Evolutionary conservation across 495 filamentous ascomycete species (phyloP).

Genomic region (Staphylotrichum longicolle): DNA sequence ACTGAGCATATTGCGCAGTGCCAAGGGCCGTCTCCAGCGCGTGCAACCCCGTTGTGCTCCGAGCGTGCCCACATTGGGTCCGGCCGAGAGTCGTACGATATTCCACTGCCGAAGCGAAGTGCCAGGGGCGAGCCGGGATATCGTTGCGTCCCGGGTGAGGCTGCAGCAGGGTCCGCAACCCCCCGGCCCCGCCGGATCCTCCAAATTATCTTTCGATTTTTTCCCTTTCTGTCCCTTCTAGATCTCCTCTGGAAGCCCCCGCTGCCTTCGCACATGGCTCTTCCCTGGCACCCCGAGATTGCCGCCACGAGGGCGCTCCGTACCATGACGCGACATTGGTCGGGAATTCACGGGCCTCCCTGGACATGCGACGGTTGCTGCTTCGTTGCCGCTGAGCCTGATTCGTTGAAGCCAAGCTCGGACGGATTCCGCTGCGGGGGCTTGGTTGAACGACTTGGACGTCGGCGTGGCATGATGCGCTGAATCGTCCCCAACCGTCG

Average conservation of each 20-base stretch:
- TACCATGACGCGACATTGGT: slow-evolving; percentile 5
- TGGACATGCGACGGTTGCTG: background rate
- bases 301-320: background rate
- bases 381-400: background rate
- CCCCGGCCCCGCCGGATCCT: background rate
- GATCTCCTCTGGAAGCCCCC: slow-evolving; percentile 16
- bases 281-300: background rate
- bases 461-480: too few relatives aligned
- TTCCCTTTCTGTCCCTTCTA: slow-evolving; percentile 1
- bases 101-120: slow-evolving; percentile 13
- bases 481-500: too few relatives aligned
- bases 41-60: background rate
- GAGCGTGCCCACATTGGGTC: background rate
- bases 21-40: background rate
- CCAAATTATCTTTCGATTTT: slow-evolving; percentile 7
- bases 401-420: background rate
- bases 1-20: too few relatives aligned
- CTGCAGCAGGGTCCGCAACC: slow-evolving; percentile 4
- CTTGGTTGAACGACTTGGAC: too few relatives aligned
- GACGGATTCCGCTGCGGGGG: too few relatives aligned
- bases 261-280: background rate
- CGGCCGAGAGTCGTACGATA: slow-evolving; percentile 18
- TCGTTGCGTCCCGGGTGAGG: slow-evolving; percentile 11
- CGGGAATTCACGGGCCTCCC: slow-evolving; percentile 15
- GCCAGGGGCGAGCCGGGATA: background rate